These are phyloP conservation scores for Dillenia suffruticosa DNA, from an alignment of 164 flowering plant genomes.

Conservation along the genomic window DNA sequence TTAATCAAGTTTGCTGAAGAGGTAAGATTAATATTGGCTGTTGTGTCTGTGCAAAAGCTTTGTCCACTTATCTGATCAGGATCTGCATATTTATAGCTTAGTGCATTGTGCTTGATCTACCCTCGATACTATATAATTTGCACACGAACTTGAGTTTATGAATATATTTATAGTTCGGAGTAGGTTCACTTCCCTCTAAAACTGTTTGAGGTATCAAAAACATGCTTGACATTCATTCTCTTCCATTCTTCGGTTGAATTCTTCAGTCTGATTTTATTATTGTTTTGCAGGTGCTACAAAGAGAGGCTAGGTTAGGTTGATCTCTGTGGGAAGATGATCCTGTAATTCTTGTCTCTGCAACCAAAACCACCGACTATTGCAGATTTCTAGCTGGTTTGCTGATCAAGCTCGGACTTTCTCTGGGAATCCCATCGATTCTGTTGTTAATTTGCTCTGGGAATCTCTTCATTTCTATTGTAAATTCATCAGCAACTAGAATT, in stretches of 20 bases:
- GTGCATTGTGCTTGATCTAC: too few relatives aligned
- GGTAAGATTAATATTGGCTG: slow-evolving; percentile 31
- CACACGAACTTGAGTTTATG: neutral
- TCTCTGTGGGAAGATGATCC: neutral
- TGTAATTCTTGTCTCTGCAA: neutral
- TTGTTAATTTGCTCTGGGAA: too few relatives aligned
- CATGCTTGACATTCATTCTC: neutral
- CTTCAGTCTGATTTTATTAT: neutral
- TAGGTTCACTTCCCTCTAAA: neutral
- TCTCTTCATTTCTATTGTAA: too few relatives aligned
- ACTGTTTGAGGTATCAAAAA: neutral
- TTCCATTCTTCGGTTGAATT: neutral
- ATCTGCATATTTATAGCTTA: too few relatives aligned
- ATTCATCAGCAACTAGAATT: too few relatives aligned
- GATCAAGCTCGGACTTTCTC: neutral
- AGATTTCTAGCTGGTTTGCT: slow-evolving; percentile 1
- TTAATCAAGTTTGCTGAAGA: slow-evolving; percentile 98
- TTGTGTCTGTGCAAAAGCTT: neutral
- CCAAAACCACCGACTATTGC: too few relatives aligned
- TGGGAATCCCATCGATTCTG: too few relatives aligned
- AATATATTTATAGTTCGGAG: neutral
- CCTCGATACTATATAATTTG: neutral
- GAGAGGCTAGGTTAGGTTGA: slow-evolving; percentile 75
- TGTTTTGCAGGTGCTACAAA: slow-evolving; percentile 51
- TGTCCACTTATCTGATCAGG: too few relatives aligned